Base-by-base conservation (phyloP, 2,329 filamentous ascomycete species). In the Microcera coccophila region DNA sequence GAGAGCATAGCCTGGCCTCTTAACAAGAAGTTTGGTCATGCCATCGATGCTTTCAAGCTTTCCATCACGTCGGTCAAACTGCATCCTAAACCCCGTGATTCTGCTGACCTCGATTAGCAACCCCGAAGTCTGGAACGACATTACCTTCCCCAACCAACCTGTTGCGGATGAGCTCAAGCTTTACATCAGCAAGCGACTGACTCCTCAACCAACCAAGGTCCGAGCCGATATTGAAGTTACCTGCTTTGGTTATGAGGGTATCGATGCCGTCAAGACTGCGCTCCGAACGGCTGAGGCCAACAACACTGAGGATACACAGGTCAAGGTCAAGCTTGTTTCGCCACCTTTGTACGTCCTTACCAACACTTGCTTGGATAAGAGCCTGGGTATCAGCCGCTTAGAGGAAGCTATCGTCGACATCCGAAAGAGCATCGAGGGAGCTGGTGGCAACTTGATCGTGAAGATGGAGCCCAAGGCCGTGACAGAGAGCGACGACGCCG, bases 381-480 rank as follows among this genome's bases (percentile, higher is more conserved):
- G 71, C 52, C 74, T 83, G 39, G 93, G 93, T 45, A 95, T 98
- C 60, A 73, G 82, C 49, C 81, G 85, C 50, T 74, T 98, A 55
- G 88, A 95, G 68, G 84, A 89, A 62, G 89, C 93, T 15, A 98
- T 98, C 58, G 76, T 86, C 60, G 87, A 90, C 58, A 90, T 98
- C 59, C 79, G 85, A 59, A 78, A 73, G 62, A 90, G 78, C 67
- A 98, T 98, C 64, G 81, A 83, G 63, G 75, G 69, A 35, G 79
- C 86, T 1, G 87, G 87, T 41, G 93, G 93, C 48, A 82, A 81
- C 62, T 85, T 91, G 62, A 79, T 84, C 33, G 85, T 96, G 58
- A 95, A 94, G 82, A 98, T 98, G 93, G 90, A 93, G 61, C 93
- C 93, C 56, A 97, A 97, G 82, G 93, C 94, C 4, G 93, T 98